phyloP scores from a whole-genome alignment of 1,139 yeast genomes.

The Magnusiomyces fungicola region DNA sequence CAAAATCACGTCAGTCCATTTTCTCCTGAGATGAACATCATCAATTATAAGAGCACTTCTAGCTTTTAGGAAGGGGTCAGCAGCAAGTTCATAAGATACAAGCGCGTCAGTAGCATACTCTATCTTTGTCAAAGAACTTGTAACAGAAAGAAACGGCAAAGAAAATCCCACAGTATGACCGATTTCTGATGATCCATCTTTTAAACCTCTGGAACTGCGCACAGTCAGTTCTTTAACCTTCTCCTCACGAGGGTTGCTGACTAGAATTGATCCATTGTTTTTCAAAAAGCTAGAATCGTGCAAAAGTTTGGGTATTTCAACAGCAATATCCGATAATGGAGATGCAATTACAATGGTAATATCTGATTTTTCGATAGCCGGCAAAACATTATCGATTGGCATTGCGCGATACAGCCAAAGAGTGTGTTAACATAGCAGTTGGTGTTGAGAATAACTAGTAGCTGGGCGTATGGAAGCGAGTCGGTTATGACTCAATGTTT shows the following conservation, averaged over 20 bases:
- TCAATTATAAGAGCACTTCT: constrained; percentile 76
- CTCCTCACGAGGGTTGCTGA: not conserved
- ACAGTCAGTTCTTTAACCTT: constrained; percentile 34
- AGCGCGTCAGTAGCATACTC: constrained; percentile 78
- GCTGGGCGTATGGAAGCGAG: no score
- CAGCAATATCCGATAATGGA: not conserved
- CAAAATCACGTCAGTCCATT: constrained; percentile 67
- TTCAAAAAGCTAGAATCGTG: not conserved
- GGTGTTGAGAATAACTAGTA: no score
- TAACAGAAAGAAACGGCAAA: constrained; percentile 57
- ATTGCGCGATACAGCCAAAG: no score
- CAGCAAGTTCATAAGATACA: constrained; percentile 58
- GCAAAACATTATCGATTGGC: not conserved
- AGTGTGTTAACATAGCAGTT: no score
- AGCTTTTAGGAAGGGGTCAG: constrained; percentile 53
- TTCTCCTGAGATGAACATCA: constrained; percentile 79
- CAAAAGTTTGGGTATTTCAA: not conserved
- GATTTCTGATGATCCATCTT: constrained; percentile 4
- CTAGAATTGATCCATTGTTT: not conserved
- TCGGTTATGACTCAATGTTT: no score
- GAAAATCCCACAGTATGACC: constrained; percentile 42
- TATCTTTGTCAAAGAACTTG: constrained; percentile 48
- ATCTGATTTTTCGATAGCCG: not conserved
- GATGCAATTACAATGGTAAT: not conserved
- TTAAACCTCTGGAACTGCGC: not conserved